Evolutionary conservation across 441 rosid species (phyloP), one percentile per base, ranked within the genome.

Genomic region (Lepidium campestre): DNA sequence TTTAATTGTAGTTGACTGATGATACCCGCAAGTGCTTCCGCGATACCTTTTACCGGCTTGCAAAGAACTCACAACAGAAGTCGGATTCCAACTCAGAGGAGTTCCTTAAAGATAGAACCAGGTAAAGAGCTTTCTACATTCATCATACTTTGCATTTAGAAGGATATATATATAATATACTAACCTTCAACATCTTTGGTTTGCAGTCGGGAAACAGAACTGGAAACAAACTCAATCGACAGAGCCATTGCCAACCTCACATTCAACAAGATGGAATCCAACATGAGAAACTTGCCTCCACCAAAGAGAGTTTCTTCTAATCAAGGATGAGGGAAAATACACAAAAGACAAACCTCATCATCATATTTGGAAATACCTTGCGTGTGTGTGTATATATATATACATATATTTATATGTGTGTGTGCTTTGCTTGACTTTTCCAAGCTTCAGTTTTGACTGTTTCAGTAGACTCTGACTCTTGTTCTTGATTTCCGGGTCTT

Each of bases 11-110:
- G 99, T 70, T 94, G 72, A 76, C 79, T 15, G 78, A 85, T 50
- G 73, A 78, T 66, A 77, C 89, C 17, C 85, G 97, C 44, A 80
- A 86, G 14, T 86, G 97, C 77, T 82, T 94, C 58, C 91, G 96
- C 22, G 96, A 93, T 73, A 84, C 91, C 13, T 77, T 93, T 73
- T 91, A 91, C 76, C 98, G 96, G 17, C 88, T 93, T 46, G 95
- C 98, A 15, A 80, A 79, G 75, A 81, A 75, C 75, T 81, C 98
- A 2, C 73, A 7, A 64, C 79, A 77, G 35, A 68, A 54, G 34
- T 23, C 14, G 1, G 65, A 60, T 1, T 46, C 58, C 3, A 45
- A 61, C 35, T 13, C 19, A 1, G 60, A 74, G 7, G 65, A 58
- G 48, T 41, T 47, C 39, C 39, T 53, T 18, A 18, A 55, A 13